These are phyloP conservation scores for Aspergillus flavus DNA, from an alignment of 2,329 filamentous ascomycete species.

Conservation along the genomic window DNA sequence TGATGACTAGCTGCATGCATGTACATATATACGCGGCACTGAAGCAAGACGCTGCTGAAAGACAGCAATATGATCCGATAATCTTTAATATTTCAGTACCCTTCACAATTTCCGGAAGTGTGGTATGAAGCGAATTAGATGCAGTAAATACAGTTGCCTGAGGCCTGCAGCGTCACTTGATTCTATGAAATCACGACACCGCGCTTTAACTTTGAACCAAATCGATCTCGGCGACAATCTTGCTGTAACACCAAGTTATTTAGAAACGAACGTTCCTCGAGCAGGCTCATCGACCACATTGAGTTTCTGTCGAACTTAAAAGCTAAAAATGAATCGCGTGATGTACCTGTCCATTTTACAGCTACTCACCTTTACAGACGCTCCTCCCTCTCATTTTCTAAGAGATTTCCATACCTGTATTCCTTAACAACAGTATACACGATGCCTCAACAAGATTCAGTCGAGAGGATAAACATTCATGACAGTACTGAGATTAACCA, in stretches of 20 bases:
- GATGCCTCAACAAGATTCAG: neutral
- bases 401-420: neutral
- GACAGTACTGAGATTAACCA: neutral
- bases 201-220: neutral
- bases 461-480: neutral
- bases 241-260: neutral
- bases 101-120: neutral
- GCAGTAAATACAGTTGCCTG: neutral
- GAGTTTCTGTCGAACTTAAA: no score
- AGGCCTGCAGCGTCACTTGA: neutral
- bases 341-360: neutral
- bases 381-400: neutral
- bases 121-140: neutral
- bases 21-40: neutral
- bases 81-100: neutral
- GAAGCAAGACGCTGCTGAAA: neutral
- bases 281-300: no score
- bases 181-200: neutral
- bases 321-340: no score
- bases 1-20: slow-evolving; percentile 3
- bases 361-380: neutral
- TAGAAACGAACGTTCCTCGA: no score
- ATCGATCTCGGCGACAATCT: neutral
- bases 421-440: neutral
- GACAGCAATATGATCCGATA: no score